Evolutionary conservation across 2,329 filamentous ascomycete species (phyloP).

Genomic region (Alternaria ethzedia): DNA sequence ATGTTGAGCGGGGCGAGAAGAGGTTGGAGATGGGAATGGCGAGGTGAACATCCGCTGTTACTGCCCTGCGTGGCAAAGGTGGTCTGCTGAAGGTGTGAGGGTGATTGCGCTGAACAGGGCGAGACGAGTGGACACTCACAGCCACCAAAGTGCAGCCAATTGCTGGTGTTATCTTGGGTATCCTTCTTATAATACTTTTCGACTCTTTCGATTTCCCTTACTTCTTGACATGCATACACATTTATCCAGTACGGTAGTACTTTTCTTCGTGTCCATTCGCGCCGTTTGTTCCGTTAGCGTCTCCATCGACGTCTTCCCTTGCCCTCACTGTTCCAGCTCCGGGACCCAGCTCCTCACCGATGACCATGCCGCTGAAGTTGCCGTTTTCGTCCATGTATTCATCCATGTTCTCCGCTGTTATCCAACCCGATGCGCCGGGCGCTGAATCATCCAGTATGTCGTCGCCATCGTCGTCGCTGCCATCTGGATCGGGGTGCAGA

Average conservation of each 20-base stretch:
- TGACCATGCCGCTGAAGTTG: slow-evolving; percentile 43
- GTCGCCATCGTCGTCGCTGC: slow-evolving; percentile 64
- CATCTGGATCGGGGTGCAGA: slow-evolving; percentile 73
- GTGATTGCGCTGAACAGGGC: not conserved
- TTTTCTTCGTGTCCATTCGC: slow-evolving; percentile 41
- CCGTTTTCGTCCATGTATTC: slow-evolving; percentile 63
- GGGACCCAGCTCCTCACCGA: slow-evolving; percentile 41
- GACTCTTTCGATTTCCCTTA: not conserved
- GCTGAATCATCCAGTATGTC: slow-evolving; percentile 58
- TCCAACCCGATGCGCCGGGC: slow-evolving; percentile 80
- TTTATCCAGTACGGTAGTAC: slow-evolving; percentile 45
- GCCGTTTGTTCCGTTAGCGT: slow-evolving; percentile 32
- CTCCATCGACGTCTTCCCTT: slow-evolving; percentile 42
- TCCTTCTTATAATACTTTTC: slow-evolving; percentile 3
- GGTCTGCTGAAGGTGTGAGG: not conserved
- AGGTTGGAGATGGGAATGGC: not conserved
- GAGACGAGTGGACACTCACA: not conserved
- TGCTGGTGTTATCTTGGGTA: not conserved
- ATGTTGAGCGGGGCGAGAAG: not conserved
- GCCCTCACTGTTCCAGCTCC: slow-evolving; percentile 47
- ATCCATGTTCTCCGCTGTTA: slow-evolving; percentile 89
- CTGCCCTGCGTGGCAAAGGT: not conserved
- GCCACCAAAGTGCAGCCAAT: not conserved
- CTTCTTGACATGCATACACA: not conserved
- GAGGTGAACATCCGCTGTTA: not conserved